These are phyloP conservation scores for Suillus fuscotomentosus DNA, from an alignment of 768 basidiomycete genomes.

Conservation along the genomic window DNA sequence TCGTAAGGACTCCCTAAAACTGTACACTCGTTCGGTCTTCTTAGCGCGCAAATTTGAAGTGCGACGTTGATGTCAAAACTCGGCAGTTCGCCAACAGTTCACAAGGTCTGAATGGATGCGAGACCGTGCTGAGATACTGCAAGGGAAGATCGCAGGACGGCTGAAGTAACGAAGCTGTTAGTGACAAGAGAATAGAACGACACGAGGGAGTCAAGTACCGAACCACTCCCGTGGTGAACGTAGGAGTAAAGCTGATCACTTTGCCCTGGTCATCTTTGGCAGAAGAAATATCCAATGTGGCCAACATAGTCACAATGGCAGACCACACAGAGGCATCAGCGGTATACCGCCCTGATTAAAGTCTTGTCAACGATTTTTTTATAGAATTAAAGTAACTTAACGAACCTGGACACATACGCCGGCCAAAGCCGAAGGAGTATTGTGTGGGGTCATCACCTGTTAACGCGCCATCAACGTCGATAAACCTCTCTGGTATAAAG, in stretches of 20 bases:
- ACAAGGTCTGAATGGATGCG: background rate
- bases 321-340: conserved; percentile 22
- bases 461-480: conserved; percentile 9
- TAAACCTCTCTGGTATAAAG: conserved; percentile 16
- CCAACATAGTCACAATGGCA: conserved; percentile 16
- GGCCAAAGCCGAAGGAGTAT: conserved; percentile 9
- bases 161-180: background rate
- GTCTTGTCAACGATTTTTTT: too few species aligned
- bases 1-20: too few species aligned
- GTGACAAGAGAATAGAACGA: background rate
- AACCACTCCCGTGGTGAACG: background rate
- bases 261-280: conserved; percentile 4
- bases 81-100: background rate
- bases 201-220: background rate
- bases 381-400: background rate
- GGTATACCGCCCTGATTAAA: conserved; percentile 16
- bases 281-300: conserved; percentile 1
- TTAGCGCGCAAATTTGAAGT: too few species aligned
- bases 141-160: background rate
- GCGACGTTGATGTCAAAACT: background rate
- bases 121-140: background rate
- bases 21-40: too few species aligned
- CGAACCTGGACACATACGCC: conserved; percentile 6
- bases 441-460: conserved; percentile 9
- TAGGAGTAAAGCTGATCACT: conserved; percentile 1